These are phyloP conservation scores for Kregervanrija pseudodelftensis DNA, from an alignment of 805 yeast species.

Conservation along the genomic window DNA sequence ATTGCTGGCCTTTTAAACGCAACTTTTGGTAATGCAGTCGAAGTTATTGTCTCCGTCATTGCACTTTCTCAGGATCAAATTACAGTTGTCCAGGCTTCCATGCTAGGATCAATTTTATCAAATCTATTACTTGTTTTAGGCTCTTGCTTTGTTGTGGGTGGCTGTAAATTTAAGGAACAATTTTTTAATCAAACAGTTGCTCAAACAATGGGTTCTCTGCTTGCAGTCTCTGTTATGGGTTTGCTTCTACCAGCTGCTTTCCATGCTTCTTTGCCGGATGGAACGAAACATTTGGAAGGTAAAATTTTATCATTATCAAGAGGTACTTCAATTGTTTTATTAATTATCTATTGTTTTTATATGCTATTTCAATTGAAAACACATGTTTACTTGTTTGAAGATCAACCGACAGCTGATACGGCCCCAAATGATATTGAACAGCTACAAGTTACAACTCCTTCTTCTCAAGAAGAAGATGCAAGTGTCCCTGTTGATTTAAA, in stretches of 20 bases:
- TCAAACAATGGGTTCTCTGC: conserved; percentile 91
- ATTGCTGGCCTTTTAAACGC: conserved; percentile 93
- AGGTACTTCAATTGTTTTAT: conserved; percentile 74
- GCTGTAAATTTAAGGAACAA: conserved; percentile 79
- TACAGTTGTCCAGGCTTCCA: conserved; percentile 92
- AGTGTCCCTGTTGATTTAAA: conserved; percentile 5
- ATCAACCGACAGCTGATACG: conserved; percentile 1
- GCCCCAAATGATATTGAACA: too few species aligned
- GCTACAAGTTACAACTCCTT: too few species aligned
- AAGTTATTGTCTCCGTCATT: conserved; percentile 86
- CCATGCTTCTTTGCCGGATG: conserved; percentile 63
- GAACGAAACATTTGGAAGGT: conserved; percentile 20
- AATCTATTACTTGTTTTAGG: conserved; percentile 87
- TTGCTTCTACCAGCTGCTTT: conserved; percentile 94
- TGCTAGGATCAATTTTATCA: conserved; percentile 91
- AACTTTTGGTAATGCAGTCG: conserved; percentile 96
- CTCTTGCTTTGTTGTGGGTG: conserved; percentile 93
- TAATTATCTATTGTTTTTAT: conserved; percentile 70
- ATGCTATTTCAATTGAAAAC: conserved; percentile 84
- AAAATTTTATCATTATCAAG: conserved; percentile 71
- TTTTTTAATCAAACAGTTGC: conserved; percentile 93
- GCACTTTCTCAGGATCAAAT: conserved; percentile 83
- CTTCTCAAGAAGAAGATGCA: too few species aligned
- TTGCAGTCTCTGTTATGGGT: conserved; percentile 87
- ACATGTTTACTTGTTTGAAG: conserved; percentile 70